These are phyloP conservation scores for Auricularia sp. DNA, from an alignment of 768 basidiomycete genomes.

Conservation along the genomic window DNA sequence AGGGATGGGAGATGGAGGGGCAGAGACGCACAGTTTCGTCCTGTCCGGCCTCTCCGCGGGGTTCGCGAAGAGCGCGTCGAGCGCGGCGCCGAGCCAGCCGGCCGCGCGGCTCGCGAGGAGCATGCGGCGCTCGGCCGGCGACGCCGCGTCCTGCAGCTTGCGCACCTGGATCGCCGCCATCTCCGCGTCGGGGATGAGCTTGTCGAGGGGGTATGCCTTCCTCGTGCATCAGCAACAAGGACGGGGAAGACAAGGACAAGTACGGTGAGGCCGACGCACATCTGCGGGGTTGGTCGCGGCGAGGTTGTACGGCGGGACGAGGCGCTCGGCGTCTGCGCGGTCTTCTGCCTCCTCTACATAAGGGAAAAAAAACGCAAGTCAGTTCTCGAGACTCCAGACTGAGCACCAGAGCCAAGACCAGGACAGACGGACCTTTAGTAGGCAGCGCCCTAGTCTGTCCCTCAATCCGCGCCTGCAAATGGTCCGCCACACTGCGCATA, in stretches of 20 bases:
- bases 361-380: not conserved
- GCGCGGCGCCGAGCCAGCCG: slow-evolving; percentile 61
- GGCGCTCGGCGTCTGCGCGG: slow-evolving; percentile 49
- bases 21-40: slow-evolving; percentile 62
- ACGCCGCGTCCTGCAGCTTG: slow-evolving; percentile 42
- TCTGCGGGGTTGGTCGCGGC: slow-evolving; percentile 61
- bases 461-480: slow-evolving; percentile 76
- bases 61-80: slow-evolving; percentile 29
- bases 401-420: not conserved
- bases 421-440: slow-evolving; percentile 44
- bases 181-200: slow-evolving; percentile 72
- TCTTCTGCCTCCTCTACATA: slow-evolving; percentile 58
- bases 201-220: slow-evolving; percentile 53
- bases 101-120: slow-evolving; percentile 55
- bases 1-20: slow-evolving; percentile 16
- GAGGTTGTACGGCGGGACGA: slow-evolving; percentile 66
- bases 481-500: slow-evolving; percentile 73
- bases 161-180: slow-evolving; percentile 58
- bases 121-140: slow-evolving; percentile 37
- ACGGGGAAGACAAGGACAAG: not conserved
- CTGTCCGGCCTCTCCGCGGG: slow-evolving; percentile 27
- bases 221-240: not conserved
- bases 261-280: slow-evolving; percentile 12
- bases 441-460: slow-evolving; percentile 59
- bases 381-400: slow-evolving; percentile 3